Conservation (phyloP, 1,284 basidiomycete genomes). For the Puccinia coronata region DNA sequence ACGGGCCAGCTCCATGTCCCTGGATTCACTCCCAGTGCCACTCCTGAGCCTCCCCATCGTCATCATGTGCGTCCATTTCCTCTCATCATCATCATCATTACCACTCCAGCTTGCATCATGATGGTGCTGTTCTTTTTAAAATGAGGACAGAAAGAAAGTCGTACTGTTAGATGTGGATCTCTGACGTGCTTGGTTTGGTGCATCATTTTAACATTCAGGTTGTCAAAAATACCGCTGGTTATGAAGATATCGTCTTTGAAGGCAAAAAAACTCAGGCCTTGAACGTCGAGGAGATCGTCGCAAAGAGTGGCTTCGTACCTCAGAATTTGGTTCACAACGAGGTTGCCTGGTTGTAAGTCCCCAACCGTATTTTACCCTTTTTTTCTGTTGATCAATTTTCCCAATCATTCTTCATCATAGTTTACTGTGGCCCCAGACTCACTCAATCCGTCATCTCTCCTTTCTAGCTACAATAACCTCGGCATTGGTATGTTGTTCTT, state of each 20-base stretch:
- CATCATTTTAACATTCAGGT: constrained; percentile 34
- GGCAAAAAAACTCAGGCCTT: constrained; percentile 59
- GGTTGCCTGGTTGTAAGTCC: constrained; percentile 59
- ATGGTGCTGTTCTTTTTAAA: too few species aligned
- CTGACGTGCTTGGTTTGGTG: too few species aligned
- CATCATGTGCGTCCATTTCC: constrained; percentile 43
- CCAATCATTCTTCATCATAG: background rate
- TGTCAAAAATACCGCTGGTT: constrained; percentile 53
- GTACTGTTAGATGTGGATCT: too few species aligned
- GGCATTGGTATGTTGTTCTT: constrained; percentile 42
- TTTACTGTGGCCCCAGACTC: background rate
- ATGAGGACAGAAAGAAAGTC: too few species aligned
- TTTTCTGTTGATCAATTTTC: constrained; percentile 24
- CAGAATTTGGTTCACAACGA: constrained; percentile 57
- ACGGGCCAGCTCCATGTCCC: constrained; percentile 43
- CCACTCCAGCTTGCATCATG: too few species aligned
- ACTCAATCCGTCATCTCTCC: background rate
- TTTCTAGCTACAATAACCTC: constrained; percentile 48
- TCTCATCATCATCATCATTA: too few species aligned
- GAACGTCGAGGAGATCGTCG: constrained; percentile 56
- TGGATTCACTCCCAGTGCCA: constrained; percentile 49
- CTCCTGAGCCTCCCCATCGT: constrained; percentile 48
- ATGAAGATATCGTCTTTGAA: constrained; percentile 57
- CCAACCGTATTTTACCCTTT: constrained; percentile 46
- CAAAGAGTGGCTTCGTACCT: constrained; percentile 58